phyloP scores from a whole-genome alignment of 176 grass and related monocot genomes.

The Oryza brachyantha region DNA sequence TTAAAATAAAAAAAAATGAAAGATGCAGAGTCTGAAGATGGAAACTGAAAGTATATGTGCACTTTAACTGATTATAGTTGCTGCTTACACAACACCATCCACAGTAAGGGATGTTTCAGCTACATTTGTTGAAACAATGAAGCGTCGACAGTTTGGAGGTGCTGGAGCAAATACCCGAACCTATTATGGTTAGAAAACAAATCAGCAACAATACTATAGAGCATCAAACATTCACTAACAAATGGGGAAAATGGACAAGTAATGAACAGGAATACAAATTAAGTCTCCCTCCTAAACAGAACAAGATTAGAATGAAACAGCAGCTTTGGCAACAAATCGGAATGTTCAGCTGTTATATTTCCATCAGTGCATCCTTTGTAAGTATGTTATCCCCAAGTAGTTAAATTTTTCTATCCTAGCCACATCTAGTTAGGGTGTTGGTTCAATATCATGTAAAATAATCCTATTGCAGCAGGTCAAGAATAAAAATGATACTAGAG shows the following conservation, averaged over 20 bases:
- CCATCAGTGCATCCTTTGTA: neutral
- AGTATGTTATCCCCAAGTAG: neutral
- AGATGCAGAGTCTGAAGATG: constrained; percentile 2
- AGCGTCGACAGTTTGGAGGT: constrained; percentile 81
- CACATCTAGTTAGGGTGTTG: neutral
- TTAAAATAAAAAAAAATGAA: constrained; percentile 27
- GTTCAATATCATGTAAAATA: neutral
- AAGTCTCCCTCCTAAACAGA: neutral
- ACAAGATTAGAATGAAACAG: neutral
- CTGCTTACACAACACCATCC: constrained; percentile 97
- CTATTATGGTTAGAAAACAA: constrained; percentile 41
- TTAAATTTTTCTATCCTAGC: neutral
- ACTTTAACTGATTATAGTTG: constrained; percentile 43
- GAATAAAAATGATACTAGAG: neutral
- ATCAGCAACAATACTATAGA: constrained; percentile 2
- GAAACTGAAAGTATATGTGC: constrained; percentile 28
- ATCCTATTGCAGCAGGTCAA: neutral
- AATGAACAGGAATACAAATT: neutral
- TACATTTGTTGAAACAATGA: constrained; percentile 98
- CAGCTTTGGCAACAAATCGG: neutral
- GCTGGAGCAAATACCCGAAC: constrained; percentile 79
- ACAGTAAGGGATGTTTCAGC: constrained; percentile 99
- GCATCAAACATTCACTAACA: constrained; percentile 22
- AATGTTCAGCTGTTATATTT: neutral
- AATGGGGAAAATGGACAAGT: neutral